These are phyloP conservation scores for Cinchona pubescens DNA, from an alignment of 257 asterid genomes.

Conservation along the genomic window DNA sequence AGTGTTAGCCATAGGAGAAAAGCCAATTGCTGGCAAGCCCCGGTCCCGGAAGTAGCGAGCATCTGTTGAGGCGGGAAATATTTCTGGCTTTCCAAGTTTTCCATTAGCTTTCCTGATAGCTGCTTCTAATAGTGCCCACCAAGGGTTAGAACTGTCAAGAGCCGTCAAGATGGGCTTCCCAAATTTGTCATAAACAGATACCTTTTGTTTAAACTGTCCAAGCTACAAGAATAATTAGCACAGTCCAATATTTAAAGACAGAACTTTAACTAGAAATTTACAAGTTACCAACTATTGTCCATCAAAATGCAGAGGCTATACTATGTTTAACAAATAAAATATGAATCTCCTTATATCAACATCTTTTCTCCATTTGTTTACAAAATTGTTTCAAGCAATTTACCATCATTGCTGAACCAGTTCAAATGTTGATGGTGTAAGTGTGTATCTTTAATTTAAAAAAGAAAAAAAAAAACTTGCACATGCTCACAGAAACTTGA, in stretches of 20 bases:
- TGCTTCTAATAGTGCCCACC: conserved; percentile 78
- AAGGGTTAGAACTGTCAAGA: conserved; percentile 70
- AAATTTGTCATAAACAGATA: conserved; percentile 40
- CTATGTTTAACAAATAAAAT: not conserved
- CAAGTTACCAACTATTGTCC: not conserved
- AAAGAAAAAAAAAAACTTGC: not conserved
- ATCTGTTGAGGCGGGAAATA: conserved; percentile 92
- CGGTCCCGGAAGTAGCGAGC: conserved; percentile 73
- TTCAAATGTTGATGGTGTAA: not conserved
- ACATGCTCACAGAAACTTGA: not conserved
- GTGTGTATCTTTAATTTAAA: not conserved
- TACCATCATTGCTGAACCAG: not conserved
- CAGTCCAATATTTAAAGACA: conserved; percentile 14
- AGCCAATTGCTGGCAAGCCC: conserved; percentile 89
- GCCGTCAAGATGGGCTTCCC: conserved; percentile 73
- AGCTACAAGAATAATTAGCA: conserved; percentile 34
- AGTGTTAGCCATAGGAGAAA: conserved; percentile 97
- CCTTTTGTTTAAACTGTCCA: conserved; percentile 77
- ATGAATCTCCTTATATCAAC: not conserved
- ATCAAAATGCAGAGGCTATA: not conserved
- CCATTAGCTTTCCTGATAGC: conserved; percentile 66
- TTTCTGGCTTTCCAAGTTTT: conserved; percentile 71
- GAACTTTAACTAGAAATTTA: not conserved
- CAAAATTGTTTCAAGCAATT: not conserved
- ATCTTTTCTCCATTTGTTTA: not conserved